Conservation (phyloP, 75 land plant species). For the Pinus tabuliformis region DNA sequence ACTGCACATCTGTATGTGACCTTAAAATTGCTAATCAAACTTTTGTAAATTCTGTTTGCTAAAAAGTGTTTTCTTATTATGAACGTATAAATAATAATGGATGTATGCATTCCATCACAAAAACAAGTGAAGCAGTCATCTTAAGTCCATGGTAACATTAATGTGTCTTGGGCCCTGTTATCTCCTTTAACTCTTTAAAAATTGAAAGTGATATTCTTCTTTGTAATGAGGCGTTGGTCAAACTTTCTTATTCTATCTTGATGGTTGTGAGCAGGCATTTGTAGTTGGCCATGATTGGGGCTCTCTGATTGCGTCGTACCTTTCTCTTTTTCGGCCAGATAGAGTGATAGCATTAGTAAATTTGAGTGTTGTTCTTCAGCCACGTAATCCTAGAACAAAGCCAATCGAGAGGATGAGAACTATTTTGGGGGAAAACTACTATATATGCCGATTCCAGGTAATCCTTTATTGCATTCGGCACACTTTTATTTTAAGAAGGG, state of each 20-base stretch:
- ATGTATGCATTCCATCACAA: neutral
- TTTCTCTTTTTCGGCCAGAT: constrained; percentile 62
- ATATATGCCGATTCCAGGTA: constrained; percentile 79
- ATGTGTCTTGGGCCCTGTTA: neutral
- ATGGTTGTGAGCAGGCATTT: constrained; percentile 43
- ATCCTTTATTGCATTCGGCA: neutral
- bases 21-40: neutral
- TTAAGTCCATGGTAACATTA: neutral
- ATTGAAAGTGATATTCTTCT: neutral
- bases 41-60: neutral
- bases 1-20: neutral
- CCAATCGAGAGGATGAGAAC: constrained; percentile 20
- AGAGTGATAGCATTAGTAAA: constrained; percentile 51
- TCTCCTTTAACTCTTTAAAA: neutral
- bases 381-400: constrained; percentile 26
- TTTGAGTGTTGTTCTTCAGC: constrained; percentile 42
- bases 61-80: neutral
- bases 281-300: constrained; percentile 76
- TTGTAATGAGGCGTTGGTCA: neutral
- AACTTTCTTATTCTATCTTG: neutral
- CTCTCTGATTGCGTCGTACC: constrained; percentile 55
- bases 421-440: constrained; percentile 59
- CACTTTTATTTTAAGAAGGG: neutral
- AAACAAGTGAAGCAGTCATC: too few relatives aligned
- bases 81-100: neutral